Base-by-base conservation (phyloP, 139 green algal species). In the Closterium sp. region DNA sequence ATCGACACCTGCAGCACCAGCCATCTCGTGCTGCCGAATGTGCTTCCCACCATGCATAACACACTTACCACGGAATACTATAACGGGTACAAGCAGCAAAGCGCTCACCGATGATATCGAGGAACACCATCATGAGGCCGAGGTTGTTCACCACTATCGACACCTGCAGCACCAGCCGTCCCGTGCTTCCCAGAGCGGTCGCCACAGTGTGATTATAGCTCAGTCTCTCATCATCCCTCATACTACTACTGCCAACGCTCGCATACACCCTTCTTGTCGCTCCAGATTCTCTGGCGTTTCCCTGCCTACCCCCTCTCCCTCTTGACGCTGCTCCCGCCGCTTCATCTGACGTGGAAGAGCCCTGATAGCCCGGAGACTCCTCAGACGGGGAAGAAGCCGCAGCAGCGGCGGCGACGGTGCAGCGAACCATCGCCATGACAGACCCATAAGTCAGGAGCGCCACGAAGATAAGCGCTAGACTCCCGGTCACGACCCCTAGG, bases 401-500 rank as follows among this genome's bases (percentile, higher is more conserved):
- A 76, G 55, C 55, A 32, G 30, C 83, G 10, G 83, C 84, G 10
- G 83, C 84, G n/a, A 28, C 76, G 4, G 84, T 90, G 84, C 90
- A 92, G 16, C 87, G 87, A n/a, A 90, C n/a, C 38, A 90, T 90
- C 34, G 30, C 43, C 38, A 34, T 34, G 30, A 90, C 28, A 84
- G 35, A 85, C 10, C 33, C 55, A 28, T 69, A 36, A 6, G 88
- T 38, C 10, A 91, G 28, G 1, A 91, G 12, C 25, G 88, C n/a
- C 34, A 93, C 30, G 21, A 90, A 31, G 34, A 93, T 32, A 33
- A 93, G 25, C 25, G 86, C 84, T 25, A 84, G 25, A 21, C 38
- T 64, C 33, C 90, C 90, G 4, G 43, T 35, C n/a, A 93, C 43
- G 23, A 93, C n/a, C 4, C 90, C 90, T 23, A 93, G 85, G 28